Evolutionary conservation across 495 filamentous ascomycete genomes (phyloP).

Genomic region (Aspergillus haitiensis): DNA sequence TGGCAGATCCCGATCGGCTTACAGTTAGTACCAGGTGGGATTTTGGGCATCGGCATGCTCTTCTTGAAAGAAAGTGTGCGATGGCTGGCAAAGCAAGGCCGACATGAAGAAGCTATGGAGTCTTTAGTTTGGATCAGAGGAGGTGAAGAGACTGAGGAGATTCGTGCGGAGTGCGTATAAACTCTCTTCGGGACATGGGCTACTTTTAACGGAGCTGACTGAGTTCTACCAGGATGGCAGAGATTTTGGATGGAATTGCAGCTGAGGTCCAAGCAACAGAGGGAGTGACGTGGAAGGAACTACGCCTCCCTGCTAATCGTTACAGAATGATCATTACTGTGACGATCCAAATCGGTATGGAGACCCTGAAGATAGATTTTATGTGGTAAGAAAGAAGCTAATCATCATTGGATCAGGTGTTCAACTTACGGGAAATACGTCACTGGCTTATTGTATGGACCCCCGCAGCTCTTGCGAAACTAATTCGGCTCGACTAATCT

Average conservation of each 20-base stretch:
- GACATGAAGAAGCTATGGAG: conserved; percentile 50
- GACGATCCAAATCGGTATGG: conserved; percentile 34
- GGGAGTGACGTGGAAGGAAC: conserved; percentile 46
- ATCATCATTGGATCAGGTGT: conserved; percentile 11
- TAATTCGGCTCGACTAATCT: no score
- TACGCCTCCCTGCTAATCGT: conserved; percentile 45
- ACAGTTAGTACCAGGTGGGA: conserved; percentile 48
- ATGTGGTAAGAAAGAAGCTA: conserved; percentile 4
- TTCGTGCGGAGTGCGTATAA: conserved; percentile 7
- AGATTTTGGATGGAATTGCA: conserved; percentile 44
- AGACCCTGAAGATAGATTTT: conserved; percentile 22
- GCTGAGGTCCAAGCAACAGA: conserved; percentile 47
- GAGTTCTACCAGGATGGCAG: conserved; percentile 33
- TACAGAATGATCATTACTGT: conserved; percentile 41
- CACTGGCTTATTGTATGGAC: conserved; percentile 33
- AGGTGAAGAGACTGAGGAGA: conserved; percentile 32
- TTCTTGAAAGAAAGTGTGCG: conserved; percentile 50
- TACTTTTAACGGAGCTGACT: background rate
- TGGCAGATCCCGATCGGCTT: conserved; percentile 58
- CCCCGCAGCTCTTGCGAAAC: conserved; percentile 15
- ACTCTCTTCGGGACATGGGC: background rate
- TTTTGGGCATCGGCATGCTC: conserved; percentile 48
- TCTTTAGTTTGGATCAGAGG: conserved; percentile 52
- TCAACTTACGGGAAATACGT: conserved; percentile 22
- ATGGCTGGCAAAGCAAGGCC: conserved; percentile 52